These are phyloP conservation scores for Kuraishia molischiana DNA, from an alignment of 805 yeast species.

Conservation along the genomic window DNA sequence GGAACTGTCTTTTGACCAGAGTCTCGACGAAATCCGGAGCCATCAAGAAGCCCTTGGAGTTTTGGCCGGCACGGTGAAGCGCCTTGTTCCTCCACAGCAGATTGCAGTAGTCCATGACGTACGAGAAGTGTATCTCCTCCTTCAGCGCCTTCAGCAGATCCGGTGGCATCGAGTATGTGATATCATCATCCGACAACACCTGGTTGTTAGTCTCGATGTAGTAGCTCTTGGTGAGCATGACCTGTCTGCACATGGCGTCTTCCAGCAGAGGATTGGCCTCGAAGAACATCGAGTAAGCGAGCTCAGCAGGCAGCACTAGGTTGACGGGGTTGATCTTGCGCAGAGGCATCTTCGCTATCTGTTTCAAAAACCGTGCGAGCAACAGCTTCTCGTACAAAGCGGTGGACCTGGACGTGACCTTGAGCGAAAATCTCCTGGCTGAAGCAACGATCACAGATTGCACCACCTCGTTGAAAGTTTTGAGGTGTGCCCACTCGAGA, in stretches of 20 bases:
- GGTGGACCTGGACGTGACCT: background rate
- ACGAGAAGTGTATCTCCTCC: constrained; percentile 31
- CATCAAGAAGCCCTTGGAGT: constrained; percentile 29
- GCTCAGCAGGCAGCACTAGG: constrained; percentile 28
- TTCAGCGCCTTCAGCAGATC: constrained; percentile 14
- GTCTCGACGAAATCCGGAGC: constrained; percentile 21
- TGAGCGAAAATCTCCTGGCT: background rate
- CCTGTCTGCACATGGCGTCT: constrained; percentile 35
- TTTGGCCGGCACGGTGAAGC: constrained; percentile 23
- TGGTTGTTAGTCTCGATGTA: constrained; percentile 3
- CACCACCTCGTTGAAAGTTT: background rate
- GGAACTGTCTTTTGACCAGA: constrained; percentile 16
- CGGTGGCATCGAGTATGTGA: background rate
- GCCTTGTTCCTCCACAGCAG: constrained; percentile 48
- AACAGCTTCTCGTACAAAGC: background rate
- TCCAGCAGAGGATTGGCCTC: constrained; percentile 32
- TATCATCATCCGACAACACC: background rate
- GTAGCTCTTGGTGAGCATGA: constrained; percentile 30
- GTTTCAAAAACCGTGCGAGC: constrained; percentile 5
- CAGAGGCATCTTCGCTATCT: constrained; percentile 13
- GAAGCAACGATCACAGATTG: background rate
- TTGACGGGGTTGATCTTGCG: constrained; percentile 10
- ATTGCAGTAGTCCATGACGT: constrained; percentile 46
- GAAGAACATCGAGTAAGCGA: constrained; percentile 28
- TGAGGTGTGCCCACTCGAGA: background rate